Evolutionary conservation across 2,329 filamentous ascomycete genomes (phyloP).

Genomic region (Diplodia mutila): DNA sequence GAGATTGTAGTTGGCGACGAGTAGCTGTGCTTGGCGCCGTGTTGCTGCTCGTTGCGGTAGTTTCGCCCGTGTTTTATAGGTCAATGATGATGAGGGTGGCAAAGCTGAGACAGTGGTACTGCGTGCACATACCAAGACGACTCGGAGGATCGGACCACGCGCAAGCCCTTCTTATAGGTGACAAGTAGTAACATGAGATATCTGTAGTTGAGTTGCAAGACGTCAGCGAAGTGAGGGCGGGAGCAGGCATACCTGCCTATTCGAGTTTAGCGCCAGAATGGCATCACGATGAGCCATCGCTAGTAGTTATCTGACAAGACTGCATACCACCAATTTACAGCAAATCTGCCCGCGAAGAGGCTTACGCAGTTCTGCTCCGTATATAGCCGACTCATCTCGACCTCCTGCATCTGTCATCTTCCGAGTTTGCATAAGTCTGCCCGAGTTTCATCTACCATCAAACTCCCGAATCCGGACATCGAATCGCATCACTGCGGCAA

Average conservation of each 20-base stretch:
- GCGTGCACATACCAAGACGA: not conserved
- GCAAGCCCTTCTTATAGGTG: not conserved
- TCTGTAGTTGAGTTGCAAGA: not conserved
- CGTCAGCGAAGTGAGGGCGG: too few relatives aligned
- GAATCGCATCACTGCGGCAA: not conserved
- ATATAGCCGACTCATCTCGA: not conserved
- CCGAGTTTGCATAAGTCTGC: not conserved
- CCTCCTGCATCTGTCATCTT: not conserved
- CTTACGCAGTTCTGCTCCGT: not conserved
- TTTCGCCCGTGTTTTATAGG: not conserved
- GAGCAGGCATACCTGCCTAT: not conserved
- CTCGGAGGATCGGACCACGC: not conserved
- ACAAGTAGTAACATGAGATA: not conserved
- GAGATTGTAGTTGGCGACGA: too few relatives aligned
- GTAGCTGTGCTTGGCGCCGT: too few relatives aligned
- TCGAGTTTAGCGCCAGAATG: not conserved
- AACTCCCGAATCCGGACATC: not conserved
- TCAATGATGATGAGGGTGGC: not conserved
- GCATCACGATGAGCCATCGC: constrained; percentile 3
- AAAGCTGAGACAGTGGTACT: constrained; percentile 3
- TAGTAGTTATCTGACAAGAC: not conserved
- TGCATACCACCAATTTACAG: not conserved
- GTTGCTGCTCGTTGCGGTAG: not conserved
- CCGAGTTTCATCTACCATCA: not conserved
- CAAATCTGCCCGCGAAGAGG: not conserved